Evolutionary conservation across 306 rosid species (phyloP), one percentile per base, ranked within the genome.

Genomic region (Rubus idaeus): DNA sequence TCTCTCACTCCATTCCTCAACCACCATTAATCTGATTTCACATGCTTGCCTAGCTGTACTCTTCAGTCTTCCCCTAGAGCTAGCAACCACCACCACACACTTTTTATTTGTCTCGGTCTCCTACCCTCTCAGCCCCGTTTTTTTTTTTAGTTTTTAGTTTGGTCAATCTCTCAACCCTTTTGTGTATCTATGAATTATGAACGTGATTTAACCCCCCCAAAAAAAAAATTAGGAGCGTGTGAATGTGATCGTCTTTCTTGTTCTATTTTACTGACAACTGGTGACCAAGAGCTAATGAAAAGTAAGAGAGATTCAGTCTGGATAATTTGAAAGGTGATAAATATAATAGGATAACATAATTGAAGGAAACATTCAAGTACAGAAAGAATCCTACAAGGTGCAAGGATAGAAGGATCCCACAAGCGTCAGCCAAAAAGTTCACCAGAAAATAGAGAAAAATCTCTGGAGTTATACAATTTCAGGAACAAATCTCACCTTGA

Each of bases 1-100:
- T 30, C 35, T 30, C 35, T 30, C 35, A 30, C 35, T 30, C 35
- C 35, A 30, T 30, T 30, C 17, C 70, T 6, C 30, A 11, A 13
- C 68, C 77, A 73, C 83, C 76, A 46, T n/a, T 49, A 45, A 63
- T 63, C 46, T 63, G 68, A 63, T 35, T 35, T 71, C 84, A 80
- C 84, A 75, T 69, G 80, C 58, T 49, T 80, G 80, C 73, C 41
- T 75, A 69, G 72, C 71, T 80, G 84, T 73, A 4, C 8, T 42
- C 52, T 2, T 7, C 51, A 10, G 71, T 67, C 10, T 56, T 40
- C 10, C 23, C 8, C 11, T 10, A 41, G 21, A 55, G 63, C 39
- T 51, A 53, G 5, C 35, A 64, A 42, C 12, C 45, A 39, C 41
- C 63, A 12, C 16, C 75, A 53, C 9, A 41, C 56, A 50, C 63